Evolutionary conservation across 108 stramenopile species (phyloP).

Genomic region (Stephanodiscus minutulus): DNA sequence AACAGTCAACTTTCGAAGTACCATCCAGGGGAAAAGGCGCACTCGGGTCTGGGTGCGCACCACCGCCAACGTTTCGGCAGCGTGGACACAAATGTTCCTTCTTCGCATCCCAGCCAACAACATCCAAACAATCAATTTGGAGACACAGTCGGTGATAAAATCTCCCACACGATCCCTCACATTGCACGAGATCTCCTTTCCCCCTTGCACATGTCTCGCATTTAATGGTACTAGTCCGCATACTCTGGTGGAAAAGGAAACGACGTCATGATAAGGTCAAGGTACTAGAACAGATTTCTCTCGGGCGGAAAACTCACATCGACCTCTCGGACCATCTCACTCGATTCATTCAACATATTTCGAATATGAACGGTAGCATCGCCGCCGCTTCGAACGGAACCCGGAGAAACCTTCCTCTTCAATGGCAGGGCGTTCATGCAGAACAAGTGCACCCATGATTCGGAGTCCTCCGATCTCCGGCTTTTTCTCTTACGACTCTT

Average conservation of each 20-base stretch:
- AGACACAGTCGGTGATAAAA: constrained; percentile 42
- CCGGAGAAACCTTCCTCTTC: constrained; percentile 1
- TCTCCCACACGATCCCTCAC: constrained; percentile 32
- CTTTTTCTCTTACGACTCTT: constrained; percentile 14
- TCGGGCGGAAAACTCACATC: constrained; percentile 4
- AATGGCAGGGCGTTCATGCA: constrained; percentile 25
- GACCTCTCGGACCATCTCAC: background rate
- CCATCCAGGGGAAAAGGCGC: background rate
- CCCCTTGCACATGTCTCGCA: constrained; percentile 14
- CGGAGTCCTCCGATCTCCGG: constrained; percentile 7
- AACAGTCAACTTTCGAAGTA: background rate
- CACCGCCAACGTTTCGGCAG: constrained; percentile 2
- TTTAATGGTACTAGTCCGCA: constrained; percentile 9
- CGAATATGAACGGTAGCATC: constrained; percentile 8
- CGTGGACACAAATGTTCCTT: constrained; percentile 15
- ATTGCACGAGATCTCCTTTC: constrained; percentile 23
- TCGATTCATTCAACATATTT: background rate
- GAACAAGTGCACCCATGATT: constrained; percentile 36
- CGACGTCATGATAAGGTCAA: background rate
- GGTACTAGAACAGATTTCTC: background rate
- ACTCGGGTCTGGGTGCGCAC: background rate
- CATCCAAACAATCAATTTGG: constrained; percentile 28
- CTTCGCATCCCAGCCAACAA: constrained; percentile 3
- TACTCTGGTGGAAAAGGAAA: background rate
- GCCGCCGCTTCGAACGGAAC: constrained; percentile 6